A percentile compares a stretch with the other conserved stretches of the same genome.
Evolutionary conservation across 495 filamentous ascomycete species (phyloP).

Genomic region (Pyronema domesticum): DNA sequence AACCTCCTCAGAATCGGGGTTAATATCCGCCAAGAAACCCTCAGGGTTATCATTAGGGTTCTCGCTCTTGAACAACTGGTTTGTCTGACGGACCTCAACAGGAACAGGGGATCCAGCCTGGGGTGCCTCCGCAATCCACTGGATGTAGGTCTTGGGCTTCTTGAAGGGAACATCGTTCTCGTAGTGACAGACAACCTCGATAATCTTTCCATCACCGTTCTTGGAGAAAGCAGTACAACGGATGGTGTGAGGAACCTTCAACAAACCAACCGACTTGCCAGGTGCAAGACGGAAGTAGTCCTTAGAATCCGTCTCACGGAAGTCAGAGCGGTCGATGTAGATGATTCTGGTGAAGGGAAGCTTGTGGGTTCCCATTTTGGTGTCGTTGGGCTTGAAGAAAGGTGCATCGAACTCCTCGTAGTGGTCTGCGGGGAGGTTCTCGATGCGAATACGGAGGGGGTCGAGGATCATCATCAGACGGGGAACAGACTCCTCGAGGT

Average conservation of each 20-base stretch:
- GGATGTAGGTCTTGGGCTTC: conserved; percentile 80
- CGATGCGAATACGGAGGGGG: conserved; percentile 51
- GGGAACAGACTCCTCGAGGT: conserved; percentile 69
- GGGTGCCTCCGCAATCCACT: conserved; percentile 57
- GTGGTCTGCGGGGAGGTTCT: conserved; percentile 53
- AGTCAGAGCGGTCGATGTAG: conserved; percentile 87
- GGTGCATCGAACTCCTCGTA: conserved; percentile 45
- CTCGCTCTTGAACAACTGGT: conserved; percentile 70
- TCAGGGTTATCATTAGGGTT: conserved; percentile 54
- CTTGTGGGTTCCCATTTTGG: conserved; percentile 38
- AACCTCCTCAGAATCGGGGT: conserved; percentile 64
- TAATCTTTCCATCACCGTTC: conserved; percentile 51
- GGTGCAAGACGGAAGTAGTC: conserved; percentile 92
- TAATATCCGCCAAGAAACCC: conserved; percentile 69
- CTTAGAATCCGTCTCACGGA: conserved; percentile 64
- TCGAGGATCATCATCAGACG: conserved; percentile 67
- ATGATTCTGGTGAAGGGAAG: conserved; percentile 69
- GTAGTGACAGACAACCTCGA: conserved; percentile 44
- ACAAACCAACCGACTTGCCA: conserved; percentile 71
- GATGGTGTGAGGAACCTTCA: conserved; percentile 69
- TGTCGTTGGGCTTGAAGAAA: conserved; percentile 63
- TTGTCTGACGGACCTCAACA: conserved; percentile 65
- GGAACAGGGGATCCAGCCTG: conserved; percentile 45
- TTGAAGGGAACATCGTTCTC: conserved; percentile 42
- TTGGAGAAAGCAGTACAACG: conserved; percentile 59